Base-by-base conservation (phyloP, 202 grass and related monocot species). In the Elaeis oleifera region DNA sequence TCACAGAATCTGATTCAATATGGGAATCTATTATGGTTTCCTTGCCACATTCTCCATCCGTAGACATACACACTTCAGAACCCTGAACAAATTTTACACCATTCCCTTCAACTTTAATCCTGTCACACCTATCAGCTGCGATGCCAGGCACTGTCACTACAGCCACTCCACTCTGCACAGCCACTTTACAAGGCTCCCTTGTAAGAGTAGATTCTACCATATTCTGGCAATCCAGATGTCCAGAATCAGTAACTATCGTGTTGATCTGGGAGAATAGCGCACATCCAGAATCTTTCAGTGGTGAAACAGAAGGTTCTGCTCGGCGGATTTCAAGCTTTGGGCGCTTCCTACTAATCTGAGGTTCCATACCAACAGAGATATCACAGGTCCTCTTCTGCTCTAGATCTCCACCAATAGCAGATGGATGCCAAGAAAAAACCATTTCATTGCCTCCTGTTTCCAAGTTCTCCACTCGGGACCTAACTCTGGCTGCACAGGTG, bases 371-470 rank as follows among this genome's bases (percentile, higher is more conserved):
- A 64, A 50, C 61, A 89, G 81, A 69, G 49, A 66, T 51, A 23
- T 55, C 72, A 59, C 22, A 53, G 75, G 23, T 75, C 22, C 63
- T 72, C 54, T 77, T 68, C 54, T 77, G 71, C 54, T 83, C 88
- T 61, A 60, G 51, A 52, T 75, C 74, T 56, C 62, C 74, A 58
- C 48, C 44, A 67, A 67, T 78, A 62, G 66, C 69, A 75, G 70
- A 28, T 63, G 80, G 59, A 72, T 85, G 77, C 51, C 75, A 87
- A 50, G 79, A 56, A 72, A 83, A 67, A 84, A 89, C 57, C 69
- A 82, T 87, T 84, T 94, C 68, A 91, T 94, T 58, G 84, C 72
- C 73, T 99, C 88, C 53, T 94, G 94, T 60, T 89, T 99, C 89
- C 83, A 86, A 31, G 82, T 87, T 87, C 94, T 99, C 94, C 94